These are phyloP conservation scores for Mycena floridula DNA, from an alignment of 768 basidiomycete genomes.

Conservation along the genomic window DNA sequence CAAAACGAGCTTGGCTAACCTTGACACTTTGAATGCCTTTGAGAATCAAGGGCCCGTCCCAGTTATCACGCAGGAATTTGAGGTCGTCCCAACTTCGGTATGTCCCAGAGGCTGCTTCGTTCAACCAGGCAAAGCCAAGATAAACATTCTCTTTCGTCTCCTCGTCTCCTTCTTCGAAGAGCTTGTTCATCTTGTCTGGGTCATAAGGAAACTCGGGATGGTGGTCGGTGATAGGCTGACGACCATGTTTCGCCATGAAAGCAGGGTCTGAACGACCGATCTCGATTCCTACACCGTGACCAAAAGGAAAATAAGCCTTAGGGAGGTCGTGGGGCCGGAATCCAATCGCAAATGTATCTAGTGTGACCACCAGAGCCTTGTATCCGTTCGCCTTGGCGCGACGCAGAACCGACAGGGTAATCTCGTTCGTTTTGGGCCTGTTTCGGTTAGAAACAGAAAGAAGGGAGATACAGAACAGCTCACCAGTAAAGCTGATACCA, in stretches of 20 bases:
- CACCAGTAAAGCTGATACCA: conserved; percentile 87
- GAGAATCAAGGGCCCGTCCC: conserved; percentile 72
- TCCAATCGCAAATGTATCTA: conserved; percentile 68
- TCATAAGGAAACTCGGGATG: conserved; percentile 56
- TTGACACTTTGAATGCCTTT: conserved; percentile 71
- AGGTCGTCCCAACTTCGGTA: conserved; percentile 71
- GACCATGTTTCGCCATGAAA: conserved; percentile 58
- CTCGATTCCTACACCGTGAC: conserved; percentile 58
- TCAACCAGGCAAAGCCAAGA: conserved; percentile 59
- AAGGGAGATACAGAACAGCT: conserved; percentile 7
- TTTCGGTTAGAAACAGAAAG: not conserved
- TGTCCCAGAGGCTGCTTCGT: conserved; percentile 53
- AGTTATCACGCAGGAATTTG: conserved; percentile 59
- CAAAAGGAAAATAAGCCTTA: conserved; percentile 58
- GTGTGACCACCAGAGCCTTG: conserved; percentile 68
- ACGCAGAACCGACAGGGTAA: conserved; percentile 57
- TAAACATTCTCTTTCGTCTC: conserved; percentile 29
- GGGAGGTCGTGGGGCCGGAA: conserved; percentile 76
- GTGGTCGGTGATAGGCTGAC: conserved; percentile 35
- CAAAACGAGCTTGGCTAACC: conserved; percentile 26
- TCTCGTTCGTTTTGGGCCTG: conserved; percentile 58
- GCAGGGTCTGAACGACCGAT: conserved; percentile 70
- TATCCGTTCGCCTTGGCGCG: conserved; percentile 65
- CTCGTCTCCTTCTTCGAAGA: conserved; percentile 40
- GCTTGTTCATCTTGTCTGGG: conserved; percentile 36